Evolutionary conservation across 164 flowering plant genomes (phyloP), one percentile per base, ranked within the genome.

Genomic region (Dillenia suffruticosa): DNA sequence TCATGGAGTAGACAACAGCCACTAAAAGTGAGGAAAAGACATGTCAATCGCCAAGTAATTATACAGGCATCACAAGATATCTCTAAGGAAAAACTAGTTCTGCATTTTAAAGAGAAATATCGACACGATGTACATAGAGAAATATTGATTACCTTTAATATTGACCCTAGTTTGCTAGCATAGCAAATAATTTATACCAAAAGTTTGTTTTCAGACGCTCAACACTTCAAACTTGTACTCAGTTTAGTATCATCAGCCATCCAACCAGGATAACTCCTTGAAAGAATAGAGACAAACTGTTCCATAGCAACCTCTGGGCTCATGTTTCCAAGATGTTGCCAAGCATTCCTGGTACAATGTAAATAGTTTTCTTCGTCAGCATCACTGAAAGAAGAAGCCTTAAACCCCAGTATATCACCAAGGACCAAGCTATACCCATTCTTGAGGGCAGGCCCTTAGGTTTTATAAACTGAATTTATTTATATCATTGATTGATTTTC

Each of bases 261-360:
- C 84, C 81, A 83, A 1, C 71, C 82, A 49, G 86, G 88, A 64
- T 75, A 59, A 15, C 47, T 64, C 24, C 76, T 84, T 5, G 77
- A 72, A 61, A 86, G 70, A 63, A 83, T 70, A 50, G 66, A 46
- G 52, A 84, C 70, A 59, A 82, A 86, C 69, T 80, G 74, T 81
- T 82, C 88, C 91, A 86, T 86, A 15, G 91, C 91, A 48, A 57
- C 74, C 68, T 83, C 91, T 19, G 76, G 85, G 78, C 60, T 79
- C 85, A 83, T 83, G 74, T 69, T 83, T 72, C 88, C 88, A 52
- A 80, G 71, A 54, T 56, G 64, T 68, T 79, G 86, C 86, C 88
- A 87, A 67, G 90, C 77, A 79, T 83, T 79, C 85, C 85, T 82
- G 79, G 92, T 90, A 89, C 86, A 91, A 87, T 64, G 84, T 70